Evolutionary conservation across 2,329 filamentous ascomycete genomes (phyloP), one percentile per base, ranked within the genome.

Genomic region (Epichloe uncinata): DNA sequence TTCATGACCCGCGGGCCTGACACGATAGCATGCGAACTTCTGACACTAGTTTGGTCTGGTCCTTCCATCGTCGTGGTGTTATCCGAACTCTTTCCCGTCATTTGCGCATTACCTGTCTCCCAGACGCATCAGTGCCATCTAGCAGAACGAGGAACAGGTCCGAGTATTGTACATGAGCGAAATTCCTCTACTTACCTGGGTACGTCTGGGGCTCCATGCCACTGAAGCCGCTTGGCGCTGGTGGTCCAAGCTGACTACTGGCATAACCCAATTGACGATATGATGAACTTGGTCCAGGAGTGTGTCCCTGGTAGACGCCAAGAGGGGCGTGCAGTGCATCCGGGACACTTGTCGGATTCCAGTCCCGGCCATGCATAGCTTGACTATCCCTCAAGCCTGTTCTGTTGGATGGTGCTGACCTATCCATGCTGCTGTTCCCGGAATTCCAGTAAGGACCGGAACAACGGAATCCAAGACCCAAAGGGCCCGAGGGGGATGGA

Each of bases 201-300:
- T 77, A 81, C 20, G 70, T 67, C 58, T 67, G 67, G 34, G 71
- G 67, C 50, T 80, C 76, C 56, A 78, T 77, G 40, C 69, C 67
- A 8, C 70, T 61, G 52, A 68, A 68, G 47, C 67, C 64, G 30
- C 69, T 59, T 22, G 61, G 67, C 18, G 53, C 22, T 16, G 52
- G 11, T 16, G 53, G 30, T 11, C 42, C 53, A 57, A 75, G 67
- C 44, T 73, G 69, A 47, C 18, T 30, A 16, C 16, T 13, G 11
- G 44, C 12, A 35, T 48, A 45, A 12, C 33, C 42, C 15, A 43
- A 26, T 48, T 45, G 51, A 76, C 73, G 2, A 71, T 62, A 48
- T 72, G 72, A 52, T 79, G 81, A 34, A 74, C 56, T 30, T 74
- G 42, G 3, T 33, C 43, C 41, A 9, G 45, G 16, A 42, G 1